Percentiles rank a stretch among this genome's conserved stretches.
These are phyloP conservation scores for Ophiocordyceps unilateralis DNA, from an alignment of 2,329 filamentous ascomycete genomes.

Conservation along the genomic window DNA sequence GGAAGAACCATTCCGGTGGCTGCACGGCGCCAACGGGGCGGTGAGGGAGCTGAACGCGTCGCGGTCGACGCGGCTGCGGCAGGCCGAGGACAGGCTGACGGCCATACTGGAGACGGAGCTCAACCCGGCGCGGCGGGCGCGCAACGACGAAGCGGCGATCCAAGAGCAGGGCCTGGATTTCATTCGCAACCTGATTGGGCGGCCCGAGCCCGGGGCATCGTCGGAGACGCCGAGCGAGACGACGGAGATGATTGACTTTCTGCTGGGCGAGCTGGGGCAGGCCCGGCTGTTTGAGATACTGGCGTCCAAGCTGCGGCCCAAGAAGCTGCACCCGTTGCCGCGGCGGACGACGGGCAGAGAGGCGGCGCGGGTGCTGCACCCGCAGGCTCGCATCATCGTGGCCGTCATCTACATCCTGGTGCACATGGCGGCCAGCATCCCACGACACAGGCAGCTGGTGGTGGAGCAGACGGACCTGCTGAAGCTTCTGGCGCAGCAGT, in stretches of 20 bases:
- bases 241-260: constrained; percentile 65
- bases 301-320: constrained; percentile 55
- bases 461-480: constrained; percentile 64
- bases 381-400: constrained; percentile 53
- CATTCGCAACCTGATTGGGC: constrained; percentile 73
- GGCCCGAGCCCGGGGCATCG: constrained; percentile 32
- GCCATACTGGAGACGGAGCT: constrained; percentile 47
- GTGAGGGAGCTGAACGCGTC: constrained; percentile 16
- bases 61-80: constrained; percentile 25
- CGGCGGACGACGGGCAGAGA: constrained; percentile 23
- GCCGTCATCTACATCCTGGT: constrained; percentile 70
- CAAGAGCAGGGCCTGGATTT: constrained; percentile 87
- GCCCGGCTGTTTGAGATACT: constrained; percentile 68
- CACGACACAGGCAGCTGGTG: constrained; percentile 61
- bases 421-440: constrained; percentile 70
- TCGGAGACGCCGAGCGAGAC: constrained; percentile 32
- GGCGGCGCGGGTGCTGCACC: constrained; percentile 33
- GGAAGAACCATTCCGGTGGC: constrained; percentile 24
- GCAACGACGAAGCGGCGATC: constrained; percentile 64
- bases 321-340: constrained; percentile 34
- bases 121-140: constrained; percentile 48
- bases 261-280: constrained; percentile 61
- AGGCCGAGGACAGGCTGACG: constrained; percentile 31
- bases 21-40: constrained; percentile 14
- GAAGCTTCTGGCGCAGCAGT: constrained; percentile 53